A percentile compares a stretch with the other conserved stretches of the same genome.
Conservation (phyloP, 768 basidiomycete genomes). For the Postia placenta region DNA sequence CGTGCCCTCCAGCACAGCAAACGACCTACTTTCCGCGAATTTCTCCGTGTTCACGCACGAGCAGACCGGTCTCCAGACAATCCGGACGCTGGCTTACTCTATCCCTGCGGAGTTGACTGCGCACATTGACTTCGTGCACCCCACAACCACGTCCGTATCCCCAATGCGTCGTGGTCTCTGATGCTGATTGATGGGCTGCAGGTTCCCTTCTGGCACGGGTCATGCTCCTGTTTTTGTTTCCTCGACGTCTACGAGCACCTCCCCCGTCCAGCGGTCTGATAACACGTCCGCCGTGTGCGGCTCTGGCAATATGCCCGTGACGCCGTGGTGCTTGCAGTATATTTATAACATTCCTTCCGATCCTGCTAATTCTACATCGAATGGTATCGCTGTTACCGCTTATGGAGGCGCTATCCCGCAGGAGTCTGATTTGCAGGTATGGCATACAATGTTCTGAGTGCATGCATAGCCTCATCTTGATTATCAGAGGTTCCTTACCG, state of each 20-base stretch:
- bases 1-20: constrained; percentile 27
- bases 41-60: constrained; percentile 28
- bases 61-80: constrained; percentile 19
- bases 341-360: constrained; percentile 19
- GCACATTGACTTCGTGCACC: constrained; percentile 28
- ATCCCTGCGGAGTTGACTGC: constrained; percentile 25
- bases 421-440: constrained; percentile 15
- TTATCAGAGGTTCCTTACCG: constrained; percentile 42
- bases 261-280: neutral
- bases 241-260: no score
- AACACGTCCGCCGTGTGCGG: neutral
- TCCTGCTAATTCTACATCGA: constrained; percentile 8
- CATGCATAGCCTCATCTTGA: constrained; percentile 27
- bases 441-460: constrained; percentile 23
- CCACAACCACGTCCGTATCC: constrained; percentile 19
- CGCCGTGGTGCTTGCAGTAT: constrained; percentile 19
- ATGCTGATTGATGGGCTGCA: constrained; percentile 5
- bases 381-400: constrained; percentile 16
- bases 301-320: constrained; percentile 7
- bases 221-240: neutral
- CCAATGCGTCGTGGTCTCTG: neutral
- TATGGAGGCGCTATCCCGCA: constrained; percentile 18
- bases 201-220: neutral
- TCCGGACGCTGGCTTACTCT: constrained; percentile 33
- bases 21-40: constrained; percentile 27